Conservation (phyloP, 192 early-diverging fungal species). For the Irineochytrium annulatum region DNA sequence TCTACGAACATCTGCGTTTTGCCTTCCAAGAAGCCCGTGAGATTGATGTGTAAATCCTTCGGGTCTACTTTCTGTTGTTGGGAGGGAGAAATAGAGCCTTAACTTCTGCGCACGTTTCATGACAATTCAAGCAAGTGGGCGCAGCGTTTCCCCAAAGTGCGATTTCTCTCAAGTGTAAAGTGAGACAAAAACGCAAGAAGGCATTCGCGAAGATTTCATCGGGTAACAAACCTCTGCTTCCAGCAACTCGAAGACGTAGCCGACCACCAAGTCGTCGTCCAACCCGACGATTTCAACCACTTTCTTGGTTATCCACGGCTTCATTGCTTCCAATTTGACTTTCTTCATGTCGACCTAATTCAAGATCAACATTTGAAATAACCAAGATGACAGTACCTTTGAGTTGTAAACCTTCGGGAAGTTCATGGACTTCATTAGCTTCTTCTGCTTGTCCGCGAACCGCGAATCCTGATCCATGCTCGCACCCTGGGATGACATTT, state of each 20-base stretch:
- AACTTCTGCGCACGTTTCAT: not conserved
- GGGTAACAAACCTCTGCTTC: conserved; percentile 58
- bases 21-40: conserved; percentile 89
- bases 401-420: conserved; percentile 73
- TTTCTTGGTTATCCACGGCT: conserved; percentile 79
- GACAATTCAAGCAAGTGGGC: not conserved
- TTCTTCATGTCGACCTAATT: conserved; percentile 79
- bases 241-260: conserved; percentile 79
- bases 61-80: conserved; percentile 68
- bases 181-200: not conserved
- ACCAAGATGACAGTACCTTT: conserved; percentile 53
- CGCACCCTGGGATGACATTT: too few relatives aligned
- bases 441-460: conserved; percentile 79
- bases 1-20: conserved; percentile 78
- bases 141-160: not conserved
- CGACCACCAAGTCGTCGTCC: conserved; percentile 92
- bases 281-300: conserved; percentile 75
- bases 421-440: conserved; percentile 70
- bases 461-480: conserved; percentile 73
- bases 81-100: not conserved
- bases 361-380: not conserved
- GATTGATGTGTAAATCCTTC: conserved; percentile 86
- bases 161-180: not conserved
- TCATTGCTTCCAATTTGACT: conserved; percentile 81
- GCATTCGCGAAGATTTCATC: not conserved